A percentile compares a stretch with the other conserved stretches of the same genome.
phyloP scores from a whole-genome alignment of 2,329 filamentous ascomycete genomes.

The Aspergillus ochraceus region DNA sequence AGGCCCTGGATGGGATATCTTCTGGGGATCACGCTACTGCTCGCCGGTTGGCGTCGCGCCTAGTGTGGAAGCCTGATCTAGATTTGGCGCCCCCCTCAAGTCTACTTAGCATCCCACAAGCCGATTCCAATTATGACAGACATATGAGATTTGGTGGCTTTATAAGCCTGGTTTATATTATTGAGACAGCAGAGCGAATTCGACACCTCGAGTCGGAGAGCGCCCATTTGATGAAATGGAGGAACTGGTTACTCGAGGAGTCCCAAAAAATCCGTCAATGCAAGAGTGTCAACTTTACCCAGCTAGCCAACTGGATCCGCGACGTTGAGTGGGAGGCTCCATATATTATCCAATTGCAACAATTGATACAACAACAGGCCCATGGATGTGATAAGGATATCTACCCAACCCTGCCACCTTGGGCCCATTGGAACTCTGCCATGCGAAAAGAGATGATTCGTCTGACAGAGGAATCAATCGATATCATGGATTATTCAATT shows the following conservation, averaged over 20 bases:
- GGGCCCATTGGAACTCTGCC: background rate
- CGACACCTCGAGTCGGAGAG: background rate
- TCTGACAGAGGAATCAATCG: no score
- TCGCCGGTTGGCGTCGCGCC: background rate
- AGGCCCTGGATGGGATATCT: background rate
- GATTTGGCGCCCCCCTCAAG: background rate
- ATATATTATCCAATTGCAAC: background rate
- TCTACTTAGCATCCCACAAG: background rate
- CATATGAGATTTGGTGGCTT: background rate
- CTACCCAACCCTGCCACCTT: background rate
- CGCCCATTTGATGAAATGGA: slow-evolving; percentile 1
- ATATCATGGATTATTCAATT: no score
- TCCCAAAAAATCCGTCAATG: background rate
- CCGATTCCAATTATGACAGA: background rate
- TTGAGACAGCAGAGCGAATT: background rate
- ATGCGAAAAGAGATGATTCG: slow-evolving; percentile 1
- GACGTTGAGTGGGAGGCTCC: background rate
- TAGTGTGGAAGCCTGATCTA: background rate
- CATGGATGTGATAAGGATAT: slow-evolving; percentile 11
- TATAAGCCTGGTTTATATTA: background rate
- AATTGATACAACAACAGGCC: background rate
- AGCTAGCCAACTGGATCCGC: background rate
- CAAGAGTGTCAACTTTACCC: background rate
- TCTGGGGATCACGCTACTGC: background rate
- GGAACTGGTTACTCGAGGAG: background rate